Evolutionary conservation across 495 filamentous ascomycete species (phyloP), one percentile per base, ranked within the genome.

Genomic region (Physcia stellaris): DNA sequence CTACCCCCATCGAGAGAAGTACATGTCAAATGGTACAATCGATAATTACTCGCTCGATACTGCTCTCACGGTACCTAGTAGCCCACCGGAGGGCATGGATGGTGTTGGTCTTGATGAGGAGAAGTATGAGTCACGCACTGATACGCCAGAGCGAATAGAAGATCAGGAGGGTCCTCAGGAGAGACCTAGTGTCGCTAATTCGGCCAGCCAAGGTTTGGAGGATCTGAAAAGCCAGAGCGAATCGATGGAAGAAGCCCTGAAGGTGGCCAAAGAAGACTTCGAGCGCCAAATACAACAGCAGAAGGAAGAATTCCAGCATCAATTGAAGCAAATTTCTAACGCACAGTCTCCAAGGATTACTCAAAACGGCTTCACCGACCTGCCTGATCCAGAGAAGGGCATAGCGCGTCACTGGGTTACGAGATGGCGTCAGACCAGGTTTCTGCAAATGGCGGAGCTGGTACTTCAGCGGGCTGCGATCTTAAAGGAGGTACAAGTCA

Each of bases 11-110:
- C 70, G 90, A 31, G 90, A 99, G 43, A 99, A 99, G 52, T 95
- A 96, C 57, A 78, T 92, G 67, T 94, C 86, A 3, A 90, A 81
- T 52, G 86, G 86, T 11, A 99, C 92, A 3, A 68, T 94, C 27
- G 90, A 99, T 54, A 94, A 94, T 55, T 90, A 96, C 52, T 96
- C 92, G 11, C 67, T 96, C 17, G 90, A 99, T 49, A 99, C 92
- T 3, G 77, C 77, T 2, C 69, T 96, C 28, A 99, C 90, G 2
- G 82, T 94, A 66, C 90, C 92, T 4, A 87, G 84, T 1, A 95
- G 87, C 2, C 88, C 90, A 24, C 83, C 76, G 35, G 75, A 73
- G 19, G 80, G 81, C 33, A 62, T 64, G 2, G 79, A 83, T 28
- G 77, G 80, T 36, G 58, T 58, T n/a, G 68, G 77, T 12, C 79